Base-by-base conservation (phyloP, 805 yeast species). In the Lachancea sp. region DNA sequence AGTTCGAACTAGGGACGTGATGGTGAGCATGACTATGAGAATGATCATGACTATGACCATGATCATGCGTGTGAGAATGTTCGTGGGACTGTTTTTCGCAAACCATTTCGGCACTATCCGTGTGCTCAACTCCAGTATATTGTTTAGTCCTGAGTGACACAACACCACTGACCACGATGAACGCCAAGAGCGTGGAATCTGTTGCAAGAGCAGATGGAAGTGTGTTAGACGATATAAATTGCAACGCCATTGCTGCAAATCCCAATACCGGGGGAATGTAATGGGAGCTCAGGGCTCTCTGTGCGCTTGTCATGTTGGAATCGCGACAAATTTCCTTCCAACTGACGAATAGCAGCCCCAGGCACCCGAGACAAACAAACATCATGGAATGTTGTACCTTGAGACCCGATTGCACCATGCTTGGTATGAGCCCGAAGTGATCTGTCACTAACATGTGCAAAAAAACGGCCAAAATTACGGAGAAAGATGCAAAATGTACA, bases 181-280 rank as follows among this genome's bases (percentile, higher is more conserved):
- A 57, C 8, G 44, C 11, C 2, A 55, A 25, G 1, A 55, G 51
- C 17, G 57, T 29, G 3, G 51, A 9, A 40, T 56, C 57, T 3
- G 50, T 38, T 3, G 32, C 20, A 2, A 36, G 12, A 12, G 56
- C 41, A 9, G 48, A 46, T 1, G 59, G 46, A 15, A 50, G 41
- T 8, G 51, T 38, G 38, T 62, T 62, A 41, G 67, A 59, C 1
- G 73, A 67, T 43, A 68, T 45, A 31, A 60, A 58, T 36, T 67
- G 68, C 42, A 70, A 45, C 13, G 65, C 39, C 2, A 67, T 51
- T 2, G 72, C 56, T 45, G 67, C 56, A 1, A 58, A 12, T 2
- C 72, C 71, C 27, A 54, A 49, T 2, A 43, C 26, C 3, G 57
- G 42, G 7, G 56, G 51, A n/a, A 55, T 48, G 32, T 51, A 57